Percentiles rank a stretch among this genome's conserved stretches.
phyloP scores from a whole-genome alignment of 2,329 filamentous ascomycete species.

The Trichoderma hamatum region DNA sequence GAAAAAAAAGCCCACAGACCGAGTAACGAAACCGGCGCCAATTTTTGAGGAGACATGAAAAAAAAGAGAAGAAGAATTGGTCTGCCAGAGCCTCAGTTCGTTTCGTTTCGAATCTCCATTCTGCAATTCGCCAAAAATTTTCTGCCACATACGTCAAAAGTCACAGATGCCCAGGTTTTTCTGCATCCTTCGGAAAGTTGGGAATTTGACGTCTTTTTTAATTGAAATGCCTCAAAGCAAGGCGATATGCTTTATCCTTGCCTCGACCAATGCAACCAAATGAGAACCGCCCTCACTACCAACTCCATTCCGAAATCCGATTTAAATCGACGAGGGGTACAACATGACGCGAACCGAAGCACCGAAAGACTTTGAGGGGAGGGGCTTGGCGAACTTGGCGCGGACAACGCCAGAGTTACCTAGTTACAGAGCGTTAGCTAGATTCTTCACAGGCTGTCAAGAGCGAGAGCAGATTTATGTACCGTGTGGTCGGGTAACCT shows the following conservation, averaged over 20 bases:
- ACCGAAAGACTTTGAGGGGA: constrained; percentile 95
- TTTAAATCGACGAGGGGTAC: constrained; percentile 97
- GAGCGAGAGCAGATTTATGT: constrained; percentile 44
- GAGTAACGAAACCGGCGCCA: constrained; percentile 21
- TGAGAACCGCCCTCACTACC: constrained; percentile 65
- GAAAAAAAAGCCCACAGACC: constrained; percentile 18
- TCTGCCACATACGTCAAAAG: constrained; percentile 24
- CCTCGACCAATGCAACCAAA: constrained; percentile 62
- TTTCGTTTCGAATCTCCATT: constrained; percentile 24
- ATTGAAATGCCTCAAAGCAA: constrained; percentile 59
- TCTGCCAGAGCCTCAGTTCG: constrained; percentile 19
- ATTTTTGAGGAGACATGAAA: background rate
- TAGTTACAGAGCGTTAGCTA: constrained; percentile 40
- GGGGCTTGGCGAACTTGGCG: constrained; percentile 95
- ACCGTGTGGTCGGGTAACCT: constrained; percentile 95
- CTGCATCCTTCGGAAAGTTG: constrained; percentile 35
- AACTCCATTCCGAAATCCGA: constrained; percentile 59
- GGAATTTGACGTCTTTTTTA: constrained; percentile 52
- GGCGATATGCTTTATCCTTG: constrained; percentile 58
- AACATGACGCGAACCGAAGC: constrained; percentile 96
- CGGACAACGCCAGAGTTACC: constrained; percentile 98
- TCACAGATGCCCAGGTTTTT: constrained; percentile 26
- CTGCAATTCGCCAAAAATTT: constrained; percentile 21
- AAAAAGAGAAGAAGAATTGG: constrained; percentile 15
- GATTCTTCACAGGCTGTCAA: background rate